Percentiles rank a stretch among this genome's conserved stretches.
Conservation (phyloP, 169 alveolate genomes). For the Eimeria sp. region DNA sequence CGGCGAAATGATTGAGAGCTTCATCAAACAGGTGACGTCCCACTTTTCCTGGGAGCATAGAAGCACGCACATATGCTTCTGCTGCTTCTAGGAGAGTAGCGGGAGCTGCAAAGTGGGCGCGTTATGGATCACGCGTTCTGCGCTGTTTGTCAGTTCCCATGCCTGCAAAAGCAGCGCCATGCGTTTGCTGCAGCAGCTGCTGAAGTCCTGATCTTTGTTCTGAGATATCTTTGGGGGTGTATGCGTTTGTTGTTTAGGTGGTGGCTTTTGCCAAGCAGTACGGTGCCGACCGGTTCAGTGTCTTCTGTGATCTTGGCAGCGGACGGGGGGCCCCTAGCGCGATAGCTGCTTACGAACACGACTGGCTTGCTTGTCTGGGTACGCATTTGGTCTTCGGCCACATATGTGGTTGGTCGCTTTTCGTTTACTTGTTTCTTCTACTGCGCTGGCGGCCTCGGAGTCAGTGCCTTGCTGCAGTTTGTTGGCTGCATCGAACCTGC, state of each 20-base stretch:
- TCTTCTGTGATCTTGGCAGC: slow-evolving; percentile 91
- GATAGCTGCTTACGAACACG: slow-evolving; percentile 79
- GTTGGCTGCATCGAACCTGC: neutral
- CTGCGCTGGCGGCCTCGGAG: neutral
- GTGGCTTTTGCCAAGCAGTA: slow-evolving; percentile 87
- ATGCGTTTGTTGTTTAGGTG: slow-evolving; percentile 46
- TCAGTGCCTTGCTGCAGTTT: neutral
- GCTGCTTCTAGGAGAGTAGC: neutral
- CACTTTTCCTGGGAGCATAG: neutral
- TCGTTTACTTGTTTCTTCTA: neutral
- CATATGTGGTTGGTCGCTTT: neutral
- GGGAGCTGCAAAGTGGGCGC: neutral
- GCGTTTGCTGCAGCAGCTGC: neutral
- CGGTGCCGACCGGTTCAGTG: slow-evolving; percentile 90
- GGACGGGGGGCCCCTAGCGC: slow-evolving; percentile 93
- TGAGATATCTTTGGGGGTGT: neutral
- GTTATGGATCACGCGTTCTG: too few relatives aligned
- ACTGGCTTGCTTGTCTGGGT: slow-evolving; percentile 75
- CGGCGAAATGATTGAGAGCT: slow-evolving; percentile 90
- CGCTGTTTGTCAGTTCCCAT: neutral
- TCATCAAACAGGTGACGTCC: slow-evolving; percentile 80
- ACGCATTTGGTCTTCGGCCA: neutral
- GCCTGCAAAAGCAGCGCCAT: neutral
- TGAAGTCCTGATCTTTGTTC: neutral
- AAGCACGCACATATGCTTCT: neutral